phyloP scores from a whole-genome alignment of 2,329 filamentous ascomycete species.

The Fusarium sacchari region DNA sequence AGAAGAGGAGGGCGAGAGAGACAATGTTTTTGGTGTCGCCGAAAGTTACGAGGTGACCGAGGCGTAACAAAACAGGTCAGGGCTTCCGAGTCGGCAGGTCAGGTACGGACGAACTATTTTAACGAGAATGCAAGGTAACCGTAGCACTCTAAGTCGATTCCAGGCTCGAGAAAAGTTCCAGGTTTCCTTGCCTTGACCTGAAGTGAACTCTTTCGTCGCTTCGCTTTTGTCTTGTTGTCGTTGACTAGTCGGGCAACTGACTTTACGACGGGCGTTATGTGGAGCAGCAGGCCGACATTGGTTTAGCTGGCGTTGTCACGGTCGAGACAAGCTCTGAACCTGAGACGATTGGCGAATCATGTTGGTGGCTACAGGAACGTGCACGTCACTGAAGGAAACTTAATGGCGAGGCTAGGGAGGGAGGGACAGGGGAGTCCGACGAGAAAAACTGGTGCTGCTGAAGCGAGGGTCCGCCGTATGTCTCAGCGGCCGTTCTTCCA shows the following conservation, averaged over 20 bases:
- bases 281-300: constrained; percentile 18
- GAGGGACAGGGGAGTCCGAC: neutral
- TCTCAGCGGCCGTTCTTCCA: constrained; percentile 26
- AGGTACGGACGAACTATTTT: constrained; percentile 15
- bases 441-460: constrained; percentile 6
- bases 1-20: constrained; percentile 12
- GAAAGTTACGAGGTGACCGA: constrained; percentile 16
- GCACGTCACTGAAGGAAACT: constrained; percentile 30
- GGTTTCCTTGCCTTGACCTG: constrained; percentile 16
- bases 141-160: neutral
- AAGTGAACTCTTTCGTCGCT: constrained; percentile 19
- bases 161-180: constrained; percentile 7
- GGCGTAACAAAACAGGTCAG: constrained; percentile 12
- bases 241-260: constrained; percentile 12
- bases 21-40: constrained; percentile 17
- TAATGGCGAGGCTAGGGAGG: constrained; percentile 1
- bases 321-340: constrained; percentile 26
- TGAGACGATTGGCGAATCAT: constrained; percentile 32
- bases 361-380: constrained; percentile 19
- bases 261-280: constrained; percentile 21
- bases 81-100: constrained; percentile 15
- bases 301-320: constrained; percentile 11
- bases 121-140: neutral
- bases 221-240: constrained; percentile 14
- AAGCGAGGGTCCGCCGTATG: constrained; percentile 9